Percentiles rank a stretch among this genome's conserved stretches.
Conservation (phyloP, 2,329 filamentous ascomycete species). For the Tolypocladium pustulatum region DNA sequence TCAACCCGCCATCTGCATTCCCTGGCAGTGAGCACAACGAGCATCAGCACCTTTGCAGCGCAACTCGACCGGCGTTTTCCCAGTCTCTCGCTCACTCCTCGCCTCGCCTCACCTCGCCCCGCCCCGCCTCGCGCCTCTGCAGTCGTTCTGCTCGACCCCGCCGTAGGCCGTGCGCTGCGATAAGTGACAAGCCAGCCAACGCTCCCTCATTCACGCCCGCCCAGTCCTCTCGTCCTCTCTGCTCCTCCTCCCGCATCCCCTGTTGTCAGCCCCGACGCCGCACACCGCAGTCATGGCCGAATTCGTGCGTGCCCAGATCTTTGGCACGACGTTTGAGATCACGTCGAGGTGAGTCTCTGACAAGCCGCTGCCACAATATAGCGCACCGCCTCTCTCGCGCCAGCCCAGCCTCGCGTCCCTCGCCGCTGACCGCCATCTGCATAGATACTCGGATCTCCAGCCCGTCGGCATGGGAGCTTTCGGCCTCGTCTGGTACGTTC, state of each 20-base stretch:
- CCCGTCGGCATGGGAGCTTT: conserved; percentile 99
- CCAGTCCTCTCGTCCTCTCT: not conserved
- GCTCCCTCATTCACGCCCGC: not conserved
- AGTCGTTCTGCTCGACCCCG: not conserved
- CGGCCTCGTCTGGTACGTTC: conserved; percentile 82
- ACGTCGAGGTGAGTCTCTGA: conserved; percentile 69
- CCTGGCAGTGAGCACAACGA: not conserved
- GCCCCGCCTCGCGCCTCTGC: not conserved
- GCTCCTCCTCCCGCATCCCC: not conserved
- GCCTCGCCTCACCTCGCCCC: not conserved
- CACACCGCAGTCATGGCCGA: conserved; percentile 69
- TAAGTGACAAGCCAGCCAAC: not conserved
- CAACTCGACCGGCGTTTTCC: too few relatives aligned
- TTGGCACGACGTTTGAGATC: conserved; percentile 99
- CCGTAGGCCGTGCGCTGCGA: not conserved
- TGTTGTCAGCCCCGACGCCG: not conserved
- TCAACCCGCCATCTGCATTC: not conserved
- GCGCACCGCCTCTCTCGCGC: not conserved
- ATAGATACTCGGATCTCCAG: conserved; percentile 92
- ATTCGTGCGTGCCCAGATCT: conserved; percentile 98
- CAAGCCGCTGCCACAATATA: not conserved
- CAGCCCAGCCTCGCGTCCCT: not conserved
- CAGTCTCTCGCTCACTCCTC: not conserved
- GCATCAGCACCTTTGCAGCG: not conserved
- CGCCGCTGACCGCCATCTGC: not conserved